Evolutionary conservation across 2,329 filamentous ascomycete genomes (phyloP), one percentile per base, ranked within the genome.

Genomic region (Teratosphaeria destructans): DNA sequence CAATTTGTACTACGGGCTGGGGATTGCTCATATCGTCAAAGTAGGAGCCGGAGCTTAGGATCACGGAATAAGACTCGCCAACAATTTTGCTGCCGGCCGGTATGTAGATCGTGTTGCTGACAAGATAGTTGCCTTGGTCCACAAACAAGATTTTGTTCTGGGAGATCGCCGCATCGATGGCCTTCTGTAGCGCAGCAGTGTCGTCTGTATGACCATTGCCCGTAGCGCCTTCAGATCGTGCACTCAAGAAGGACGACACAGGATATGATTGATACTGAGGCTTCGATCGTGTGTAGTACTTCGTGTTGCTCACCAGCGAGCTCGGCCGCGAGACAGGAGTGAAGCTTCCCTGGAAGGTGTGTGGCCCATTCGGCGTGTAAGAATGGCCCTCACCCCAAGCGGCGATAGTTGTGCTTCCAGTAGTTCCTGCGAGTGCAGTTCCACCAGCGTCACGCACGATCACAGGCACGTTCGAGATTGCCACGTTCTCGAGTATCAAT

Each of bases 61-160:
- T 79, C 71, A 84, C 77, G 1, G 79, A 77, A 64, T 80, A 79
- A 2, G 77, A 78, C 65, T 88, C 84, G 14, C 85, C 85, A 2
- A 85, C 78, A 59, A 88, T 82, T 63, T 78, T 81, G 11, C 80
- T 77, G 12, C 77, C 76, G 1, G 70, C 65, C 60, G 88, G 88
- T 8, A 92, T 80, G 65, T 82, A 81, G 72, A 92, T 76, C 0
- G 88, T 92, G 53, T 52, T 60, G 52, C 82, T 85, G 65, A 92
- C 77, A 58, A 88, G 73, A 72, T 92, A 90, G 56, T 85, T 82
- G 58, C 89, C 89, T 68, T 87, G 85, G 68, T 90, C 87, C 65
- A 93, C 87, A 75, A 85, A 92, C 60, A 89, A 81, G 63, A 93
- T 74, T 66, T 87, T 80, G 58, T 64, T 59, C 37, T 65, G 61